Evolutionary conservation across 2,329 filamentous ascomycete species (phyloP).

Genomic region (Chrysosporium queenslandicum): DNA sequence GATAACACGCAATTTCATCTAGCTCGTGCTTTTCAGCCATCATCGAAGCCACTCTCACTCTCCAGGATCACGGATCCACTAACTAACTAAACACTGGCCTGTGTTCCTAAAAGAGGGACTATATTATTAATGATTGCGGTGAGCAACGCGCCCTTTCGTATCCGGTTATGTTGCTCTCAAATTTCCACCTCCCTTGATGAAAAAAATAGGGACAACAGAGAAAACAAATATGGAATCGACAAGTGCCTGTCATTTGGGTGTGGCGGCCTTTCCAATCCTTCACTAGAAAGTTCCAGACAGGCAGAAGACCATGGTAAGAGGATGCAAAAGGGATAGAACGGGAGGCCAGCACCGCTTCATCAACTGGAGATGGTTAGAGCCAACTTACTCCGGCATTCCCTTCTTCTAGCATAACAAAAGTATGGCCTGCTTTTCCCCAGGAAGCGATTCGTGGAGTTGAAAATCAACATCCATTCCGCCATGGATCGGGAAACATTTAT

Average conservation of each 20-base stretch:
- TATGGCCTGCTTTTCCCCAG: neutral
- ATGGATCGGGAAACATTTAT: neutral
- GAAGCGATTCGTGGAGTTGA: neutral
- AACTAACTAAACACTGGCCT: neutral
- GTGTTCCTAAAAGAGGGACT: neutral
- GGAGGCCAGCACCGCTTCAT: no score
- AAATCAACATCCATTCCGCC: neutral
- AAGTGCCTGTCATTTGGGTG: no score
- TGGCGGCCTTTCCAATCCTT: no score
- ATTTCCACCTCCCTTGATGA: no score
- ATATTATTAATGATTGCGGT: neutral
- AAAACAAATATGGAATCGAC: no score
- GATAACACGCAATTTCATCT: no score
- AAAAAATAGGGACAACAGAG: no score
- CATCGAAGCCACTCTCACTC: no score
- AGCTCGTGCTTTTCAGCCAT: no score
- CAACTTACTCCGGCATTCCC: neutral
- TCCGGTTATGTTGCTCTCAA: no score
- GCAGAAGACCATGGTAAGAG: neutral
- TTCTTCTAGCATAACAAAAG: neutral
- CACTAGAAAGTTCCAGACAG: neutral
- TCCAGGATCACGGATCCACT: neutral
- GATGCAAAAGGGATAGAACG: no score
- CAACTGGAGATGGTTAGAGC: no score
- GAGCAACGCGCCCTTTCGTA: neutral